Evolutionary conservation across 2,329 filamentous ascomycete genomes (phyloP).

Genomic region (Magnaporthales sp.): DNA sequence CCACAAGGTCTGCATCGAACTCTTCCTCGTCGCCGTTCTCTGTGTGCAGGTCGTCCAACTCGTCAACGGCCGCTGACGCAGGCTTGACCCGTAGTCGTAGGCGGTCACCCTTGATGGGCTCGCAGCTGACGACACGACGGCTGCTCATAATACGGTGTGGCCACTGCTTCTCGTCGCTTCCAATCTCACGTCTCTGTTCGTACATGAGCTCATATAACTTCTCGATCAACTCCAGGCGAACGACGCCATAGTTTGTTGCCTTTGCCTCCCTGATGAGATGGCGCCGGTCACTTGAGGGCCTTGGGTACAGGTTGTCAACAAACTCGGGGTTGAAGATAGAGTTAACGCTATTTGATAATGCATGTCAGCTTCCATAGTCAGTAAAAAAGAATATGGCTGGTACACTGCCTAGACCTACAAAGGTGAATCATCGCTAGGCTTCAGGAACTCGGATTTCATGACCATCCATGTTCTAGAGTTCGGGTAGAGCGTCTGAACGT

Average conservation of each 20-base stretch:
- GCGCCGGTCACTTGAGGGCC: conserved; percentile 53
- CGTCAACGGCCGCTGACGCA: conserved; percentile 18
- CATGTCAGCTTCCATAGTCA: background rate
- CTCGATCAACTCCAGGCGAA: conserved; percentile 84
- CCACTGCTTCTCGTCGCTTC: conserved; percentile 64
- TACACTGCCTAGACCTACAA: conserved; percentile 80
- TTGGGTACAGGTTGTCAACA: conserved; percentile 67
- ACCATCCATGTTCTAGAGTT: conserved; percentile 70
- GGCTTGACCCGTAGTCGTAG: conserved; percentile 54
- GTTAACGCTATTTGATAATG: conserved; percentile 57
- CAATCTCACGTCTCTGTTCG: conserved; percentile 66
- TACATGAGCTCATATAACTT: conserved; percentile 83
- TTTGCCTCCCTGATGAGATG: conserved; percentile 58
- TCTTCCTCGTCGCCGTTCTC: conserved; percentile 40
- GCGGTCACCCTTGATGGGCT: conserved; percentile 32
- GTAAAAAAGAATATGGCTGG: background rate
- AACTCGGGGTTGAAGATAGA: conserved; percentile 90
- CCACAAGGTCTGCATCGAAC: conserved; percentile 69
- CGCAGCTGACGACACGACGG: conserved; percentile 56
- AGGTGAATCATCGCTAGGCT: conserved; percentile 89
- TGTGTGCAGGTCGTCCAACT: conserved; percentile 20
- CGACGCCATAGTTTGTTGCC: conserved; percentile 89
- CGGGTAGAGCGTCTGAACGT: conserved; percentile 73
- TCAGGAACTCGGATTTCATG: conserved; percentile 74
- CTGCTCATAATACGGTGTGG: conserved; percentile 70